phyloP scores from a whole-genome alignment of 371 early-diverging fungal genomes.

The Catenaria anguillulae region DNA sequence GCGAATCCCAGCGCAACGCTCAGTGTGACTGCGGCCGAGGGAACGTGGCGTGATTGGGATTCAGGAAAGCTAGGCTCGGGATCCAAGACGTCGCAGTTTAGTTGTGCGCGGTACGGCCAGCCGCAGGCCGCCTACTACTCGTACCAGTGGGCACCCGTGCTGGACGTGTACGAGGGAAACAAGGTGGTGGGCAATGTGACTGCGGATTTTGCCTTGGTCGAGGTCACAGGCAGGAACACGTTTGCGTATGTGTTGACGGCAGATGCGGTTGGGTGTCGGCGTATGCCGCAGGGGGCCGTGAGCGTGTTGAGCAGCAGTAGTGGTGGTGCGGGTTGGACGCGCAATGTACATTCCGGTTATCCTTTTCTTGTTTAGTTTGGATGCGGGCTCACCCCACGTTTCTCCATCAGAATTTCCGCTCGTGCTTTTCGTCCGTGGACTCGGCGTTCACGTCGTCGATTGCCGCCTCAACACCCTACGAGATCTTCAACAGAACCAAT shows the following conservation, averaged over 20 bases:
- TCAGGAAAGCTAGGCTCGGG: neutral
- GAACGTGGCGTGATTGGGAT: neutral
- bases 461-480: too few relatives aligned
- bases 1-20: neutral
- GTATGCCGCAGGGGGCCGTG: constrained; percentile 6
- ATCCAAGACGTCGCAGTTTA: constrained; percentile 2
- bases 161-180: constrained; percentile 15
- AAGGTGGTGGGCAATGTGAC: constrained; percentile 11
- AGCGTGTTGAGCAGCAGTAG: constrained; percentile 9
- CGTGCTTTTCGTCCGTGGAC: too few relatives aligned
- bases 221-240: constrained; percentile 12
- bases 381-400: too few relatives aligned
- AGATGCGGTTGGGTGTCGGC: constrained; percentile 8
- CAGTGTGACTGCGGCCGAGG: neutral
- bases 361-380: neutral
- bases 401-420: too few relatives aligned
- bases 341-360: neutral
- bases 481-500: constrained; percentile 17
- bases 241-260: constrained; percentile 15
- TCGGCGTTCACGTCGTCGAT: too few relatives aligned
- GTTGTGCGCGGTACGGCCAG: neutral
- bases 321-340: neutral
- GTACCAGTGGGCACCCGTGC: constrained; percentile 12
- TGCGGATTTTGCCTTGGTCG: constrained; percentile 16
- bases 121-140: constrained; percentile 14